Evolutionary conservation across 139 green algal species (phyloP).

Genomic region (Axilococcus clingmanii): DNA sequence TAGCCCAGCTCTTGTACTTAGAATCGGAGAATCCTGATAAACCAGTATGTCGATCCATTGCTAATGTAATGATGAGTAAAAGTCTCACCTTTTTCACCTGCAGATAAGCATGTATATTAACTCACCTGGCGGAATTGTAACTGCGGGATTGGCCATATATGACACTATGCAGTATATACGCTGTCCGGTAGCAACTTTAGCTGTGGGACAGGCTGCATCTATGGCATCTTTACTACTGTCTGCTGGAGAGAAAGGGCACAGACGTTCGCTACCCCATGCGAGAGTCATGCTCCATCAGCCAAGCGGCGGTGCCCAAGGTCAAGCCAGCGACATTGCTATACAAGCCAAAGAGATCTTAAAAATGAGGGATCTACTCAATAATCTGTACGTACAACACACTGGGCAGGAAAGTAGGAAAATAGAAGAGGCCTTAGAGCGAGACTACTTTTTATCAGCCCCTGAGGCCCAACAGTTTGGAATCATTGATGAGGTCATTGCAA

Average conservation of each 20-base stretch:
- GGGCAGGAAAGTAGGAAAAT: constrained; percentile 33
- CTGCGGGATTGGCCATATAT: constrained; percentile 91
- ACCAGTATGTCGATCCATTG: constrained; percentile 36
- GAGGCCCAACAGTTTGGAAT: constrained; percentile 76
- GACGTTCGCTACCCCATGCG: constrained; percentile 74
- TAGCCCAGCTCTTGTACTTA: constrained; percentile 89
- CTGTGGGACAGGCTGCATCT: constrained; percentile 80
- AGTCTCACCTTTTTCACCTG: neutral
- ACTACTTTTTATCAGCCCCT: constrained; percentile 72
- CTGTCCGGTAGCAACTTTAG: constrained; percentile 84
- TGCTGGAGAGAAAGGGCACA: constrained; percentile 59
- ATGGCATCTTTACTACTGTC: constrained; percentile 91
- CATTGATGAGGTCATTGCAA: constrained; percentile 72
- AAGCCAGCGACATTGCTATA: constrained; percentile 89
- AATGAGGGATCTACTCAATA: constrained; percentile 57
- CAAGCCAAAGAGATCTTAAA: constrained; percentile 83
- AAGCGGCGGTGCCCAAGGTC: constrained; percentile 71
- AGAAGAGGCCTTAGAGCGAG: constrained; percentile 64
- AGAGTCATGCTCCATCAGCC: constrained; percentile 97
- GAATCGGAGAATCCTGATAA: constrained; percentile 91
- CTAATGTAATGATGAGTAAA: neutral
- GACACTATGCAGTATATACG: constrained; percentile 98
- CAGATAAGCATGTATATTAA: constrained; percentile 98
- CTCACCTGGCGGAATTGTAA: constrained; percentile 83
- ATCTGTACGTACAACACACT: constrained; percentile 81